These are phyloP conservation scores for Russula emetica DNA, from an alignment of 768 basidiomycete genomes.

Conservation along the genomic window DNA sequence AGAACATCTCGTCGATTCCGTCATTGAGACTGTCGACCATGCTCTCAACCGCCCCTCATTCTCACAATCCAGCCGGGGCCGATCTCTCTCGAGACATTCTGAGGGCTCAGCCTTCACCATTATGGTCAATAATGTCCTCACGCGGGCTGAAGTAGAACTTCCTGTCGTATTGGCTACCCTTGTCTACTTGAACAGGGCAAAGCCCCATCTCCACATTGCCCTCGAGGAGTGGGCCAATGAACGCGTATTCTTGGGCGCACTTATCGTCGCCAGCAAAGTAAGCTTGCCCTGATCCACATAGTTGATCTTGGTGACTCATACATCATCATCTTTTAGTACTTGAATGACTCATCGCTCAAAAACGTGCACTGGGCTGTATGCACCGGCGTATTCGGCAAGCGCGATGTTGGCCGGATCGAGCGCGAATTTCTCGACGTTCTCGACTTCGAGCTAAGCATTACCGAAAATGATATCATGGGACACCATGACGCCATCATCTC, in stretches of 20 bases:
- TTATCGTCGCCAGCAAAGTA: slow-evolving; percentile 85
- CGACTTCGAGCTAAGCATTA: slow-evolving; percentile 61
- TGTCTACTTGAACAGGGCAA: slow-evolving; percentile 73
- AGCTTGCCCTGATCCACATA: slow-evolving; percentile 29
- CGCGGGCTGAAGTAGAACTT: slow-evolving; percentile 67
- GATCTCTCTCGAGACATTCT: slow-evolving; percentile 43
- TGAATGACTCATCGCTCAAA: slow-evolving; percentile 84
- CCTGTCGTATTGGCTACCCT: slow-evolving; percentile 66
- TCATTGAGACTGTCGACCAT: slow-evolving; percentile 70
- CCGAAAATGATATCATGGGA: slow-evolving; percentile 55
- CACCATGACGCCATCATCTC: slow-evolving; percentile 36
- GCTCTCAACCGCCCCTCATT: slow-evolving; percentile 67
- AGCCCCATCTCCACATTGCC: slow-evolving; percentile 75
- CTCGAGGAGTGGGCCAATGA: slow-evolving; percentile 84
- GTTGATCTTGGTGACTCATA: slow-evolving; percentile 7
- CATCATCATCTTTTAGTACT: slow-evolving; percentile 45
- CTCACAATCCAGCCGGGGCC: slow-evolving; percentile 50
- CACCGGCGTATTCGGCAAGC: slow-evolving; percentile 72
- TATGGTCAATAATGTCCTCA: slow-evolving; percentile 66
- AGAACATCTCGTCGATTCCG: slow-evolving; percentile 70
- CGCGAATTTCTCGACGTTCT: slow-evolving; percentile 77
- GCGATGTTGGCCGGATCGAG: slow-evolving; percentile 73
- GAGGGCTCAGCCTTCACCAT: slow-evolving; percentile 55
- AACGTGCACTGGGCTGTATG: slow-evolving; percentile 83
- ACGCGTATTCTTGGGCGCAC: slow-evolving; percentile 85